phyloP scores from a whole-genome alignment of 768 basidiomycete genomes.

The Pisolithus marmoratus region DNA sequence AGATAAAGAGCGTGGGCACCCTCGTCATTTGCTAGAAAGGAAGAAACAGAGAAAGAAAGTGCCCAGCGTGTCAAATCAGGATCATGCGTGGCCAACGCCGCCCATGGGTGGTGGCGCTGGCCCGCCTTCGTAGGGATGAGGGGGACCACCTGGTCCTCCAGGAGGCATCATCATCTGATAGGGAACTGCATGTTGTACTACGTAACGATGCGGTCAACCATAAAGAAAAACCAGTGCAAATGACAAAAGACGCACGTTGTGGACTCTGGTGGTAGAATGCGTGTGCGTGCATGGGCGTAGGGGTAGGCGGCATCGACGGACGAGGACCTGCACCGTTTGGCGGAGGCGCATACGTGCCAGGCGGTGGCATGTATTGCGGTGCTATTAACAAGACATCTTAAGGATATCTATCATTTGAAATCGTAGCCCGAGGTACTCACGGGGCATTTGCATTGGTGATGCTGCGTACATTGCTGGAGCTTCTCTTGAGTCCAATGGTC shows the following conservation, averaged over 20 bases:
- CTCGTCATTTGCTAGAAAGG: background rate
- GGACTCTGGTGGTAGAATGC: constrained; percentile 89
- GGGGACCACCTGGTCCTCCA: constrained; percentile 57
- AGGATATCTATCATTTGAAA: background rate
- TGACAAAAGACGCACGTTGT: constrained; percentile 55
- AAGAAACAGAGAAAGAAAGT: background rate
- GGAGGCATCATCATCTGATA: constrained; percentile 91
- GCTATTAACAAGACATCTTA: constrained; percentile 31
- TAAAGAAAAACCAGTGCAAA: constrained; percentile 16
- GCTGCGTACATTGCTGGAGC: constrained; percentile 70
- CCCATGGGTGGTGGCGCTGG: constrained; percentile 74
- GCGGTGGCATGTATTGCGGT: constrained; percentile 77
- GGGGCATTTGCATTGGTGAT: constrained; percentile 85
- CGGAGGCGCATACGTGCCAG: constrained; percentile 70
- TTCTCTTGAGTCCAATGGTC: background rate
- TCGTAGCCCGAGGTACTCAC: constrained; percentile 40
- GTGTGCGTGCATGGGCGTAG: constrained; percentile 81
- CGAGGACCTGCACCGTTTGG: constrained; percentile 75
- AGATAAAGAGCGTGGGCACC: constrained; percentile 3
- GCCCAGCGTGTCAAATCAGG: constrained; percentile 5
- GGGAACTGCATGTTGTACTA: constrained; percentile 83
- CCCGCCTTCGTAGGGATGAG: constrained; percentile 66
- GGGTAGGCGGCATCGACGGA: constrained; percentile 89
- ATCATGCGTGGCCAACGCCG: constrained; percentile 57
- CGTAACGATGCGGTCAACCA: constrained; percentile 18